phyloP scores from a whole-genome alignment of 2,329 filamentous ascomycete genomes.

The Grosmannia huntii region DNA sequence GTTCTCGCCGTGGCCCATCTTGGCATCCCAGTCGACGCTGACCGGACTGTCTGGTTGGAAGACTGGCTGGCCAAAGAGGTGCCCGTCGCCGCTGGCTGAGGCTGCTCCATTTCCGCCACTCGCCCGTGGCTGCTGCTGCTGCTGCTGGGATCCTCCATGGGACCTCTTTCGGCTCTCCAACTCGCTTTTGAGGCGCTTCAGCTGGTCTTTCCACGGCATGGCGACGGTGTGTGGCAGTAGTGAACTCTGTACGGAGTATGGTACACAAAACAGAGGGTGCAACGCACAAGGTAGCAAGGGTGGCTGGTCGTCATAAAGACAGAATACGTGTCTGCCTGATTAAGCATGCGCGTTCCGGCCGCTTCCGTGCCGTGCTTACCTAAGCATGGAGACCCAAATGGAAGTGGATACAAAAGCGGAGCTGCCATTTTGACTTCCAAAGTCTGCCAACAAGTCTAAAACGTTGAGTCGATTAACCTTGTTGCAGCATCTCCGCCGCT shows the following conservation, averaged over 20 bases:
- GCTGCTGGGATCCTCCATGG: background rate
- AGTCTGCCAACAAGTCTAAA: background rate
- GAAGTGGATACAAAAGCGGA: no score
- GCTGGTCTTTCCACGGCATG: conserved; percentile 5
- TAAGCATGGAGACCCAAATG: background rate
- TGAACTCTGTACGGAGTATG: no score
- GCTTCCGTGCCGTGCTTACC: background rate
- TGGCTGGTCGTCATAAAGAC: background rate
- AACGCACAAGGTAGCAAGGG: no score
- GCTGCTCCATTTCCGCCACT: background rate
- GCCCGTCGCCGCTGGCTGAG: background rate
- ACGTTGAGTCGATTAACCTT: background rate
- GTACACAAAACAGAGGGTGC: background rate
- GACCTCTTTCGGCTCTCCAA: background rate
- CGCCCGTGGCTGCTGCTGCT: background rate
- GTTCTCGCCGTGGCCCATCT: conserved; percentile 4
- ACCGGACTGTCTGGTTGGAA: conserved; percentile 1
- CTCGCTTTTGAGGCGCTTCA: conserved; percentile 2
- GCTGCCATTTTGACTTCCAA: background rate
- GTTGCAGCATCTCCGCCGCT: background rate
- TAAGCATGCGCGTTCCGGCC: background rate
- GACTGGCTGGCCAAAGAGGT: background rate
- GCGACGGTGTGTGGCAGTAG: background rate
- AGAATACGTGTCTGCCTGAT: background rate
- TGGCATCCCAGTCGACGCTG: conserved; percentile 5